Evolutionary conservation across 768 basidiomycete species (phyloP), one percentile per base, ranked within the genome.

Genomic region (Auricularia sp.): DNA sequence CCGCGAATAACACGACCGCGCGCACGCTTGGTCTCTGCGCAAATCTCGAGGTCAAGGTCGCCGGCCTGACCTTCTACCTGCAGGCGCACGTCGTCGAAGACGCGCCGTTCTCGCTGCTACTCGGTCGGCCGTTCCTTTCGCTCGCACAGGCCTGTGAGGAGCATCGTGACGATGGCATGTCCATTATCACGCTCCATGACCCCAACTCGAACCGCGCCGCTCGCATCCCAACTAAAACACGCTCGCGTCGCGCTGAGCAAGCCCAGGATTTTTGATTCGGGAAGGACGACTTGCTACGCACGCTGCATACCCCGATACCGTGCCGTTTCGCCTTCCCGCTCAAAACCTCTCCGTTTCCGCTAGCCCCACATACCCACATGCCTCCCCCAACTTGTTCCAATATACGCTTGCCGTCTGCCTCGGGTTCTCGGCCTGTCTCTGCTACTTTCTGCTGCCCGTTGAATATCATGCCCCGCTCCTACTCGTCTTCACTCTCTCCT

Each of bases 1-100:
- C 47, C 21, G 47, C 47, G 47, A 51, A 51, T 16, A 51, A 51
- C 21, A 51, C 47, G 5, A 51, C 47, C 16, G 21, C 14, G 16
- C 16, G 11, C 5, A 51, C 47, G 47, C 47, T 51, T 8, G 47
- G 47, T 16, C 47, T 51, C 47, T 51, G 47, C 47, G 47, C 47
- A 21, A 51, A 68, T 21, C 36, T 67, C 3, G 44, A 62, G 21
- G n/a, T 68, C 16, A 59, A 16, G 10, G 61, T 68, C 21, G 58
- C 21, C 5, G 61, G 58, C 14, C 34, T 67, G 2, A 35, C 33
- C 0, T 16, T 68, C 33, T 39, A 24, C 6, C 16, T 67, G 24
- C 68, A 68, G 14, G 62, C 64, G 3, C 67, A 64, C 44, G 67
- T 68, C 44, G 62, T 68, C 18, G 37, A 68, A 18, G 59, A 65